phyloP scores from a whole-genome alignment of 2,329 filamentous ascomycete species.

The Plectosphaerella plurivora region DNA sequence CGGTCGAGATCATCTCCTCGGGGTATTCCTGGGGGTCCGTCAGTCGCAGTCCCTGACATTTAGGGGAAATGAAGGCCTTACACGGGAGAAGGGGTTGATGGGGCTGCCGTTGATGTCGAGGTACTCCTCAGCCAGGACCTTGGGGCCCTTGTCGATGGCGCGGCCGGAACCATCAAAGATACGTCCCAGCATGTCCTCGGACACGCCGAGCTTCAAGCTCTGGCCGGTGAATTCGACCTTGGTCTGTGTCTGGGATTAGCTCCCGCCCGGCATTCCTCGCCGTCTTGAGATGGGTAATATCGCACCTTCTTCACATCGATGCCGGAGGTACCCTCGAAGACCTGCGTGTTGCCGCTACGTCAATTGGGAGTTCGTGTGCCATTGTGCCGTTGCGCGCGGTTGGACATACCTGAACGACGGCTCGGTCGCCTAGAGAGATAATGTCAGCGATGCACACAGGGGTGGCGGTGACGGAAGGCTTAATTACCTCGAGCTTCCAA shows the following conservation, averaged over 20 bases:
- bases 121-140: slow-evolving; percentile 96
- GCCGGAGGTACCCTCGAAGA: slow-evolving; percentile 94
- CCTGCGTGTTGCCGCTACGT: slow-evolving; percentile 43
- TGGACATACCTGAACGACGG: slow-evolving; percentile 79
- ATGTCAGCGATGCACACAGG: slow-evolving; percentile 14
- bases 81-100: slow-evolving; percentile 96
- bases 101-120: slow-evolving; percentile 98
- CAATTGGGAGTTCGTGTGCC: slow-evolving; percentile 18
- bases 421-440: slow-evolving; percentile 67
- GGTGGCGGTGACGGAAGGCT: slow-evolving; percentile 1
- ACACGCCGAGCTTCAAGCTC: slow-evolving; percentile 97
- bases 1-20: slow-evolving; percentile 99
- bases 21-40: slow-evolving; percentile 73
- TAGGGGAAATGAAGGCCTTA: slow-evolving; percentile 35
- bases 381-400: slow-evolving; percentile 6
- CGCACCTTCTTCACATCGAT: slow-evolving; percentile 98
- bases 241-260: slow-evolving; percentile 53
- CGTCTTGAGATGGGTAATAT: neutral
- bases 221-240: slow-evolving; percentile 96
- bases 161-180: slow-evolving; percentile 98
- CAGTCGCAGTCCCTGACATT: slow-evolving; percentile 5
- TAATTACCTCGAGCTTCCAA: slow-evolving; percentile 87
- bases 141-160: slow-evolving; percentile 97
- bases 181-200: slow-evolving; percentile 98
- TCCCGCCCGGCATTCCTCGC: neutral